These are phyloP conservation scores for Balakata baccata DNA, from an alignment of 345 rosid genomes.

Conservation along the genomic window DNA sequence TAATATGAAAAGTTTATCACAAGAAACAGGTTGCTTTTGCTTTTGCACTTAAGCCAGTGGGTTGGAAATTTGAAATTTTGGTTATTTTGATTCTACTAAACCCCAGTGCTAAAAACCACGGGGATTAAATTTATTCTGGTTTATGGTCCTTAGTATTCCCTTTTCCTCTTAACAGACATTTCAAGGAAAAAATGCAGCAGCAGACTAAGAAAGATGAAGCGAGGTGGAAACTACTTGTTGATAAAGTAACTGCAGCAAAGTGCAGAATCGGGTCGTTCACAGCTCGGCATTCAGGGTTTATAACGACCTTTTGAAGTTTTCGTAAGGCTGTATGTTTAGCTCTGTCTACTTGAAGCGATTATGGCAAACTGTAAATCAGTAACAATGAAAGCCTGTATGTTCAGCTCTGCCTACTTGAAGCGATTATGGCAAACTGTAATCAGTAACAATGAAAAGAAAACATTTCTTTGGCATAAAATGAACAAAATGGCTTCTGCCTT, in stretches of 20 bases:
- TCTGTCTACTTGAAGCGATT: slow-evolving; percentile 1
- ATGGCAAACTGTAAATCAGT: background rate
- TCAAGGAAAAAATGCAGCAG: slow-evolving; percentile 63
- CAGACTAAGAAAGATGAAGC: slow-evolving; percentile 69
- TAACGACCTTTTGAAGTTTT: slow-evolving; percentile 17
- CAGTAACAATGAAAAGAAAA: background rate
- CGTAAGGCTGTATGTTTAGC: background rate
- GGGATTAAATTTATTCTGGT: background rate
- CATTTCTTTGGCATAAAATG: background rate
- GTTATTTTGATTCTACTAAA: too few relatives aligned
- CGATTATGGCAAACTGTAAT: slow-evolving; percentile 1
- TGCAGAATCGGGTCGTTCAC: slow-evolving; percentile 51
- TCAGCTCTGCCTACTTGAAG: background rate
- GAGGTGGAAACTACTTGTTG: slow-evolving; percentile 64
- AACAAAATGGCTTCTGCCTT: background rate
- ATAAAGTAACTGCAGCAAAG: slow-evolving; percentile 61
- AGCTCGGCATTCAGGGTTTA: slow-evolving; percentile 30
- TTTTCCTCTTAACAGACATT: slow-evolving; percentile 38
- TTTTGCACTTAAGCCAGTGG: too few relatives aligned
- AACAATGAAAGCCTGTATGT: background rate
- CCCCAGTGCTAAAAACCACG: too few relatives aligned
- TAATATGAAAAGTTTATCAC: too few relatives aligned
- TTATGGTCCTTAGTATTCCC: background rate
- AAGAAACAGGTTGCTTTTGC: too few relatives aligned
- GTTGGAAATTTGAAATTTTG: too few relatives aligned